Conservation (phyloP, 257 asterid species). For the Craterostigma plantagineum region DNA sequence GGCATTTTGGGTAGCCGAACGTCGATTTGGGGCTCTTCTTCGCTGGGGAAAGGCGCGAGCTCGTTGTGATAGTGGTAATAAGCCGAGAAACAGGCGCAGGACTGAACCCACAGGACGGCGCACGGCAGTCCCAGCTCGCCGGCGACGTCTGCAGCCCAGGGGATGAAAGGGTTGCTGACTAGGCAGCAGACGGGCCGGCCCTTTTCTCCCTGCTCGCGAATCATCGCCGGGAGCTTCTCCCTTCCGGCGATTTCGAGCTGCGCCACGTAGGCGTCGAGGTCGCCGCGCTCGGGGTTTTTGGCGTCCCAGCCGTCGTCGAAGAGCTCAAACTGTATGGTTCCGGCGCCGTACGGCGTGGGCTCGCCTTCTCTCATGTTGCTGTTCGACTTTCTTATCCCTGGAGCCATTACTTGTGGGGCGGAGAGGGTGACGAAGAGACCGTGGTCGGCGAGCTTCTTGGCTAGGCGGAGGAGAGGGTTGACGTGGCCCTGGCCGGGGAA, state of each 20-base stretch:
- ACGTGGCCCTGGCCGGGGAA: slow-evolving; percentile 75
- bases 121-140: slow-evolving; percentile 29
- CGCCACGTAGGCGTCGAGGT: slow-evolving; percentile 13
- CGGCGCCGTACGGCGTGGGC: slow-evolving; percentile 29
- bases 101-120: slow-evolving; percentile 69
- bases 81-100: slow-evolving; percentile 45
- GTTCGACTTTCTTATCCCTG: slow-evolving; percentile 28
- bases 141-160: slow-evolving; percentile 63
- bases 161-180: slow-evolving; percentile 50
- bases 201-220: slow-evolving; percentile 20
- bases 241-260: slow-evolving; percentile 42
- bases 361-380: slow-evolving; percentile 12
- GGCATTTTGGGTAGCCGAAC: slow-evolving; percentile 47
- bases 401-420: slow-evolving; percentile 36
- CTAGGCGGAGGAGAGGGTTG: slow-evolving; percentile 62
- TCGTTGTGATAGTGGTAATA: slow-evolving; percentile 32
- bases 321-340: slow-evolving; percentile 46
- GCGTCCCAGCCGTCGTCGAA: slow-evolving; percentile 42
- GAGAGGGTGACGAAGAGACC: slow-evolving; percentile 47
- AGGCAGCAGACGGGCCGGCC: slow-evolving; percentile 56
- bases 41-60: slow-evolving; percentile 31
- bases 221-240: slow-evolving; percentile 18
- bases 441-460: slow-evolving; percentile 36
- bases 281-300: slow-evolving; percentile 11
- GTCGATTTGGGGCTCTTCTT: slow-evolving; percentile 22